Evolutionary conservation across 2,329 filamentous ascomycete species (phyloP), one percentile per base, ranked within the genome.

Genomic region (Cercospora sp.): DNA sequence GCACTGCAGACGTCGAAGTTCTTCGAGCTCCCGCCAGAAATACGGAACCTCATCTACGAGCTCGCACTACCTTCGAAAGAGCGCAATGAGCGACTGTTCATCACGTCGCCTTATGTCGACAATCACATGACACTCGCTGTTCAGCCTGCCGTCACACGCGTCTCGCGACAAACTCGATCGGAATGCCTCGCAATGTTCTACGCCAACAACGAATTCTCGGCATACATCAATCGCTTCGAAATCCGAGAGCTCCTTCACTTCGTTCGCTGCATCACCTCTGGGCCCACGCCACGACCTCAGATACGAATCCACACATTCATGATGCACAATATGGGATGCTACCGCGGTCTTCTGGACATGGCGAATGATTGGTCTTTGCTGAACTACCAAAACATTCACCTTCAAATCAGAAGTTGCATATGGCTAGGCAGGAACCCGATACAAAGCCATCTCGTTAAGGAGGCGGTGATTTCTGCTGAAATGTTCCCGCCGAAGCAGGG

Each of bases 21-120:
- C 69, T 45, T 59, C 45, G 60, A 61, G 16, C 49, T 71, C 1
- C 66, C 71, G 2, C 59, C 71, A 21, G 72, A 74, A 37, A 61
- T 73, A 1, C 65, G 72, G 5, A 74, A 73, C 59, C 34, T 26
- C 13, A 66, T 76, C 62, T 75, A 74, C 62, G 66, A 53, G 30
- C 37, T 61, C 40, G 64, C 61, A 8, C 21, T 69, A 18, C 61
- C 61, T 21, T 49, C 51, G 5, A 60, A 51, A 45, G 53, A 63
- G 5, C 32, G 43, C 16, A 24, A 65, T 26, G 28, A 32, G 26
- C 53, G 34, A 53, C 51, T 58, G 9, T 26, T 60, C 9, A 55
- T 60, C 26, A 40, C 60, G 12, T 43, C 60, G 37, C 65, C 65
- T 13, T 18, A 37, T 10, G 32, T n/a, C 12, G 51, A 67, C 24